phyloP scores from a whole-genome alignment of 495 filamentous ascomycete genomes.

The Penicillium steckii region DNA sequence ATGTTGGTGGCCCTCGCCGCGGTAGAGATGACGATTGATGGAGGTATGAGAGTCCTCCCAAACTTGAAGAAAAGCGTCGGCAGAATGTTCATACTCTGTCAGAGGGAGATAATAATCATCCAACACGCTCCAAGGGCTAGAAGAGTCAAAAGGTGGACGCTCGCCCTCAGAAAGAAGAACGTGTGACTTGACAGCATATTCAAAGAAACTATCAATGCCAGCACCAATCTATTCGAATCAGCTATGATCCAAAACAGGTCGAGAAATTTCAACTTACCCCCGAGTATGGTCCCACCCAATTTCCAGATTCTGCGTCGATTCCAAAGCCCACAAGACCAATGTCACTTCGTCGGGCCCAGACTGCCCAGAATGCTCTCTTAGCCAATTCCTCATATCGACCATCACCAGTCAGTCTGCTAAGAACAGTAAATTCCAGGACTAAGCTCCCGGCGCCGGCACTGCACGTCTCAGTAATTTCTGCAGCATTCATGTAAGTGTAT shows the following conservation, averaged over 20 bases:
- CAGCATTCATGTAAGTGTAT: slow-evolving; percentile 20
- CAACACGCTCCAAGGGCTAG: slow-evolving; percentile 36
- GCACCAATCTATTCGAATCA: slow-evolving; percentile 67
- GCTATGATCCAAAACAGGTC: background rate
- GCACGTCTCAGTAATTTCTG: slow-evolving; percentile 91
- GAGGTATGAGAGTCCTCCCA: slow-evolving; percentile 85
- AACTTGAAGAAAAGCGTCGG: slow-evolving; percentile 74
- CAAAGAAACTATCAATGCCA: slow-evolving; percentile 95
- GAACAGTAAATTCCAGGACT: slow-evolving; percentile 84
- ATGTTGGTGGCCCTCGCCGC: slow-evolving; percentile 66
- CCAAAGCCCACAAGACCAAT: slow-evolving; percentile 89
- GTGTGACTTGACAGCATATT: slow-evolving; percentile 93
- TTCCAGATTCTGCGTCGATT: slow-evolving; percentile 86
- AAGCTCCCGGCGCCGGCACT: slow-evolving; percentile 94
- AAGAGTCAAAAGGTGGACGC: slow-evolving; percentile 27
- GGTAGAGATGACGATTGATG: slow-evolving; percentile 81
- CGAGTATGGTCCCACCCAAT: slow-evolving; percentile 83
- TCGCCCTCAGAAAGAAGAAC: slow-evolving; percentile 75
- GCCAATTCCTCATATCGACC: slow-evolving; percentile 81
- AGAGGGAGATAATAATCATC: slow-evolving; percentile 55
- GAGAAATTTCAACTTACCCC: slow-evolving; percentile 49
- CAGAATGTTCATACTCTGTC: slow-evolving; percentile 63
- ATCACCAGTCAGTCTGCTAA: slow-evolving; percentile 88
- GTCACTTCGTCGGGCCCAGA: slow-evolving; percentile 82
- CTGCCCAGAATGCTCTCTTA: slow-evolving; percentile 91